Evolutionary conservation across 1,284 basidiomycete species (phyloP).

Genomic region (Leccinum griseonigrum): DNA sequence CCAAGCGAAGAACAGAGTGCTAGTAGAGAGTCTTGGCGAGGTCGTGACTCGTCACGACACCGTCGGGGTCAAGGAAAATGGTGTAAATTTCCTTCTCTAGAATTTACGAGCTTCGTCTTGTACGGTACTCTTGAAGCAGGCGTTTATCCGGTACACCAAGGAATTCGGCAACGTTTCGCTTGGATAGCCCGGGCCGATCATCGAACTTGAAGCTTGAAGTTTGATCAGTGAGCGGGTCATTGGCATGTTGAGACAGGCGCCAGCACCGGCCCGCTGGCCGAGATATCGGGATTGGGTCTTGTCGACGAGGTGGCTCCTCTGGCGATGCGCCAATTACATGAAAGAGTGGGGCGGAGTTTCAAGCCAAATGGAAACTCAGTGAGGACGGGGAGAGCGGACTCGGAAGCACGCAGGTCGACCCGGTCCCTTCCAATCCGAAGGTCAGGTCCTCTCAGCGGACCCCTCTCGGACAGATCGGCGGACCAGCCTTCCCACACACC

Average conservation of each 20-base stretch:
- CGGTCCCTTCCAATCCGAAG: too few relatives aligned
- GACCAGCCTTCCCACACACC: too few relatives aligned
- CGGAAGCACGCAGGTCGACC: too few relatives aligned
- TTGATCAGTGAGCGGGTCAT: slow-evolving; percentile 27
- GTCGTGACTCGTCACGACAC: slow-evolving; percentile 71
- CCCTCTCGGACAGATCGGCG: too few relatives aligned
- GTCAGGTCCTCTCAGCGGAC: too few relatives aligned
- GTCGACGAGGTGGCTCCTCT: slow-evolving; percentile 40
- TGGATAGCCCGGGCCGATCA: too few relatives aligned
- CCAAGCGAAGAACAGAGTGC: slow-evolving; percentile 84
- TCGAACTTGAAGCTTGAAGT: slow-evolving; percentile 69
- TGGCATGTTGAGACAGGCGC: slow-evolving; percentile 52
- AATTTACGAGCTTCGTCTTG: slow-evolving; percentile 52
- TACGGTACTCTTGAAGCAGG: slow-evolving; percentile 83
- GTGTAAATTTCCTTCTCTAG: slow-evolving; percentile 87
- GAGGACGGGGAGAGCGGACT: too few relatives aligned
- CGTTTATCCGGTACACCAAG: slow-evolving; percentile 69
- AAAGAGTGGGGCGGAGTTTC: slow-evolving; percentile 67
- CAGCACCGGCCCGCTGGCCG: slow-evolving; percentile 54
- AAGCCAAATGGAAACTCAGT: too few relatives aligned
- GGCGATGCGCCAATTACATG: slow-evolving; percentile 77
- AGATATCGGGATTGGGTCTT: slow-evolving; percentile 84
- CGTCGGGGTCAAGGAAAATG: slow-evolving; percentile 92
- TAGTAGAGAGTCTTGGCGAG: slow-evolving; percentile 78
- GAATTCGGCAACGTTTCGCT: slow-evolving; percentile 68